Conservation (phyloP, 139 green algal genomes). For the Eudorina sp. region DNA sequence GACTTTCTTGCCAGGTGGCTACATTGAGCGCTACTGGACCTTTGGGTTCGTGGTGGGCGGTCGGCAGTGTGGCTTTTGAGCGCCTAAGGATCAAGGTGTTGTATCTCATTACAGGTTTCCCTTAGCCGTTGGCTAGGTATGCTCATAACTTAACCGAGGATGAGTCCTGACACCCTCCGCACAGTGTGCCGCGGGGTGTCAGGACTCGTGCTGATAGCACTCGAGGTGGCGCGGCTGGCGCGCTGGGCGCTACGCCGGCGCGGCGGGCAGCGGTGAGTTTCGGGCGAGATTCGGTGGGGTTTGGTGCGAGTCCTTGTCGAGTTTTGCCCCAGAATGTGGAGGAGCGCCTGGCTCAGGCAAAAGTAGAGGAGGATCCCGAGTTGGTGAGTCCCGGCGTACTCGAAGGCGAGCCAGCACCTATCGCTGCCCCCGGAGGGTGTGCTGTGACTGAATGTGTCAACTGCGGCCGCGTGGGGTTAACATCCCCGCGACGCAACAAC, state of each 20-base stretch:
- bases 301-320: conserved; percentile 14
- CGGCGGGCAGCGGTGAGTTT: conserved; percentile 23
- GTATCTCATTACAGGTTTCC: too few species aligned
- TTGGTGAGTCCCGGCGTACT: conserved; percentile 16
- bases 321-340: conserved; percentile 21
- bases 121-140: too few species aligned
- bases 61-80: conserved; percentile 29
- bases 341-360: conserved; percentile 28
- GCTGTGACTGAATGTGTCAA: conserved; percentile 28
- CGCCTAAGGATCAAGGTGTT: conserved; percentile 7
- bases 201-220: conserved; percentile 14
- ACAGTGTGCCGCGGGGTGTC: conserved; percentile 5
- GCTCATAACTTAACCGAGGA: not conserved
- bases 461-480: conserved; percentile 23
- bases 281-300: conserved; percentile 23
- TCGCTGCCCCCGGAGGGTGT: conserved; percentile 17
- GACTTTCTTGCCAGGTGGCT: not conserved
- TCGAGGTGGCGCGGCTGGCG: conserved; percentile 19
- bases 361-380: conserved; percentile 23
- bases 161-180: conserved; percentile 9
- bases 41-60: conserved; percentile 25
- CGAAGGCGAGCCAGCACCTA: conserved; percentile 23
- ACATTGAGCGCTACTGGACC: conserved; percentile 31
- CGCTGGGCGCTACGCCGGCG: conserved; percentile 16
- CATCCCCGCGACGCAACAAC: conserved; percentile 26